A percentile compares a stretch with the other conserved stretches of the same genome.
Conservation (phyloP, 2,329 filamentous ascomycete species). For the Aspergillus ustus region DNA sequence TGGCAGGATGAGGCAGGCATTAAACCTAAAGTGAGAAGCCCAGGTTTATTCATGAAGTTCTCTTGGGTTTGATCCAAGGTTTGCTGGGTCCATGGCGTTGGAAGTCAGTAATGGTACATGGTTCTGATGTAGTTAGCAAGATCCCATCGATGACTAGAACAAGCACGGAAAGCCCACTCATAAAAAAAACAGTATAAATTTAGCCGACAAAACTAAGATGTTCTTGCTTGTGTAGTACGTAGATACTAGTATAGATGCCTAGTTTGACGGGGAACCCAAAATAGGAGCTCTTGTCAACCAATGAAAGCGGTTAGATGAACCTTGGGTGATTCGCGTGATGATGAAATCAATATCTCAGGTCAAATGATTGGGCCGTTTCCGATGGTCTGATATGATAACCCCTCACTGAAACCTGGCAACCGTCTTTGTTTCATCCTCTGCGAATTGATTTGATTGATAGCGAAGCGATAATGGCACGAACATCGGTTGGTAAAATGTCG, state of each 20-base stretch:
- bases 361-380: background rate
- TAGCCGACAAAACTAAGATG: background rate
- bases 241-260: background rate
- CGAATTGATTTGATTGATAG: background rate
- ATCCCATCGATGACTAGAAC: background rate
- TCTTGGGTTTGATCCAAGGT: background rate
- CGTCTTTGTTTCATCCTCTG: background rate
- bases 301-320: background rate
- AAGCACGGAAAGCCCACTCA: background rate
- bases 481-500: slow-evolving; percentile 32
- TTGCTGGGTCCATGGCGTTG: background rate
- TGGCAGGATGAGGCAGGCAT: background rate
- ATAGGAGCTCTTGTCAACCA: background rate
- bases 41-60: background rate
- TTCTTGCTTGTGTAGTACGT: background rate
- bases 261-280: background rate
- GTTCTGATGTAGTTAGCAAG: background rate
- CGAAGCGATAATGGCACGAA: slow-evolving; percentile 26
- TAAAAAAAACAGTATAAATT: background rate
- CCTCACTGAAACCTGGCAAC: background rate
- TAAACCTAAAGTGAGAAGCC: background rate
- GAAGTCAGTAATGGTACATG: background rate
- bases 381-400: background rate
- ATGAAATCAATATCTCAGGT: background rate
- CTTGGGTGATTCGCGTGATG: background rate